A percentile compares a stretch with the other conserved stretches of the same genome.
Conservation (phyloP, 1,284 basidiomycete species). For the Rhodotorula glutinis region DNA sequence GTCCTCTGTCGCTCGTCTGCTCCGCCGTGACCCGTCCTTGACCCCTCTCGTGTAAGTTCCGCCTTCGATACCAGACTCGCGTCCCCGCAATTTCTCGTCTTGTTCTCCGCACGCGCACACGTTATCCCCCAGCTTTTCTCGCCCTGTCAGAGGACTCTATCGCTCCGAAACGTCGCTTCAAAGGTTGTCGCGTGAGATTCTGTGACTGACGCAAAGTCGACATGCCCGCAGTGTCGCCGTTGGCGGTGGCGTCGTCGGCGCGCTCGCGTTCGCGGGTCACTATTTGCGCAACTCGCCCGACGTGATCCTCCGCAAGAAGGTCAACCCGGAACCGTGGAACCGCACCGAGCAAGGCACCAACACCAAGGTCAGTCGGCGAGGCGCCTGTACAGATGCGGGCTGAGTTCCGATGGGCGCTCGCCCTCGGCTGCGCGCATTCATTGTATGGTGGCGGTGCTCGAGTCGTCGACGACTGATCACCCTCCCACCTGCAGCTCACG, state of each 20-base stretch:
- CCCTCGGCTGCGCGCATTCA: too few relatives aligned
- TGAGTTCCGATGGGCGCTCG: too few relatives aligned
- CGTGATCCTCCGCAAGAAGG: conserved; percentile 38
- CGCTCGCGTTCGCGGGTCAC: conserved; percentile 42
- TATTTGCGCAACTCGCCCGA: conserved; percentile 42
- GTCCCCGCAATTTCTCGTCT: neutral
- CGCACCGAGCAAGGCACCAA: conserved; percentile 43
- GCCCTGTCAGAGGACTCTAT: neutral
- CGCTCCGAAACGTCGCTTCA: too few relatives aligned
- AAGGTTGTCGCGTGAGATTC: too few relatives aligned
- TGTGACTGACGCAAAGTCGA: neutral
- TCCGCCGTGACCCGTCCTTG: conserved; percentile 24
- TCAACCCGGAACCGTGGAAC: conserved; percentile 44
- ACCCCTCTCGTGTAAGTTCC: conserved; percentile 24
- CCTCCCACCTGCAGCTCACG: conserved; percentile 27
- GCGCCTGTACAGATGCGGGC: too few relatives aligned
- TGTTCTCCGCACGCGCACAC: too few relatives aligned
- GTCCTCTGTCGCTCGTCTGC: conserved; percentile 12
- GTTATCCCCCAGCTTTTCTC: neutral
- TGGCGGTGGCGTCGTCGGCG: conserved; percentile 43
- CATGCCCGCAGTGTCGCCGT: conserved; percentile 37
- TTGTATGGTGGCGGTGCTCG: too few relatives aligned
- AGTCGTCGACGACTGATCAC: too few relatives aligned
- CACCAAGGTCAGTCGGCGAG: conserved; percentile 36
- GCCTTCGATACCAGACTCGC: too few relatives aligned